Percentiles rank a stretch among this genome's conserved stretches.
phyloP scores from a whole-genome alignment of 2,329 filamentous ascomycete genomes.

The Botrytis galanthina region DNA sequence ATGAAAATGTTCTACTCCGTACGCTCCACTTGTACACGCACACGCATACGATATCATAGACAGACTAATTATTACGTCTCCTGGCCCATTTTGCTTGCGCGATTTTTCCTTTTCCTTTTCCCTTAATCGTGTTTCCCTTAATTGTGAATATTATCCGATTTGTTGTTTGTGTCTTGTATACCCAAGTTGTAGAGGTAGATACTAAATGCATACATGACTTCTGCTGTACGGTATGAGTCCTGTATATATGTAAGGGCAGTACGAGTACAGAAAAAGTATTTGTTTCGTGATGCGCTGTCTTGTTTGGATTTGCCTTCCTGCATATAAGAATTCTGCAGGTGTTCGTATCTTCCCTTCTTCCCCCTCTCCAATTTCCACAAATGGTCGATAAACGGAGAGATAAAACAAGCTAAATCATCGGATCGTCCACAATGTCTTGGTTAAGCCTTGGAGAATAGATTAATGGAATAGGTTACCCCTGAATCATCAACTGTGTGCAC shows the following conservation, averaged over 20 bases:
- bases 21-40: neutral
- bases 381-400: neutral
- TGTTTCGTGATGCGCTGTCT: neutral
- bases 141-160: neutral
- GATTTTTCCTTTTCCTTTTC: neutral
- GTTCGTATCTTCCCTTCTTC: neutral
- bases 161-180: neutral
- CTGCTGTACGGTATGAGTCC: neutral
- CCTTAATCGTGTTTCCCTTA: neutral
- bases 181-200: neutral
- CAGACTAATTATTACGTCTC: neutral
- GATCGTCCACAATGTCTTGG: neutral
- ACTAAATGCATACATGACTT: neutral
- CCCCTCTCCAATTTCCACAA: neutral
- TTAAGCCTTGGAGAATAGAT: neutral
- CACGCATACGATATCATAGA: neutral
- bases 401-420: slow-evolving; percentile 4
- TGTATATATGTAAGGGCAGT: neutral
- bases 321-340: neutral
- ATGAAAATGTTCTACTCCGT: too few species aligned
- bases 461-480: neutral
- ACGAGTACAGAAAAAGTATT: neutral
- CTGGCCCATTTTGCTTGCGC: neutral
- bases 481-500: neutral
- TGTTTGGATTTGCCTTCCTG: neutral